A percentile compares a stretch with the other conserved stretches of the same genome.
Conservation (phyloP, 352 stramenopile species). For the Globisporangium rhizosaccharum region DNA sequence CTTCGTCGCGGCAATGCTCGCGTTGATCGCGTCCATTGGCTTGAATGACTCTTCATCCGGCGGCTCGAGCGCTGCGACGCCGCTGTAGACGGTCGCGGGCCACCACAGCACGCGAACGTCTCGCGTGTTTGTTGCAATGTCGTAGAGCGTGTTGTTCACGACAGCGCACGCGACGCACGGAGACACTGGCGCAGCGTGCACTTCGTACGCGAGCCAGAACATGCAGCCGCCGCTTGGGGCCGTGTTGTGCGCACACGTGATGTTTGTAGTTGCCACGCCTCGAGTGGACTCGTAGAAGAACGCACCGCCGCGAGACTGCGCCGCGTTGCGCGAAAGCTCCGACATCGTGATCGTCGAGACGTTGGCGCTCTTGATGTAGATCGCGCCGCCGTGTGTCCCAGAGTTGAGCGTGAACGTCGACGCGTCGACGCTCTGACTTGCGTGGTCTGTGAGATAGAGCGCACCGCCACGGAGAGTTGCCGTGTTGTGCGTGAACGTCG, state of each 20-base stretch:
- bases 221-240: conserved; percentile 55
- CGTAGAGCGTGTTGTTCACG: conserved; percentile 41
- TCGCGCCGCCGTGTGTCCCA: conserved; percentile 26
- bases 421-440: conserved; percentile 10
- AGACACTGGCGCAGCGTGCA: conserved; percentile 13
- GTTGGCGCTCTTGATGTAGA: conserved; percentile 25
- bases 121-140: conserved; percentile 55
- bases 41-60: conserved; percentile 49
- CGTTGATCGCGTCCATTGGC: conserved; percentile 16
- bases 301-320: conserved; percentile 33
- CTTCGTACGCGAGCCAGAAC: conserved; percentile 45
- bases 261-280: conserved; percentile 15
- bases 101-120: conserved; percentile 54
- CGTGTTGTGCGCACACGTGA: conserved; percentile 32
- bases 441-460: conserved; percentile 25
- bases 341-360: conserved; percentile 12
- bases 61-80: conserved; percentile 29
- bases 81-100: conserved; percentile 39
- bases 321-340: conserved; percentile 29
- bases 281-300: conserved; percentile 35
- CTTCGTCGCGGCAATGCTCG: conserved; percentile 19
- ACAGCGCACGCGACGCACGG: conserved; percentile 36
- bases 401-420: conserved; percentile 25
- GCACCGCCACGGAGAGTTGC: conserved; percentile 24
- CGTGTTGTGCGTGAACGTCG: conserved; percentile 21